A percentile compares a stretch with the other conserved stretches of the same genome.
Conservation (phyloP, 1,284 basidiomycete species). For the Ganoderma sinense region DNA sequence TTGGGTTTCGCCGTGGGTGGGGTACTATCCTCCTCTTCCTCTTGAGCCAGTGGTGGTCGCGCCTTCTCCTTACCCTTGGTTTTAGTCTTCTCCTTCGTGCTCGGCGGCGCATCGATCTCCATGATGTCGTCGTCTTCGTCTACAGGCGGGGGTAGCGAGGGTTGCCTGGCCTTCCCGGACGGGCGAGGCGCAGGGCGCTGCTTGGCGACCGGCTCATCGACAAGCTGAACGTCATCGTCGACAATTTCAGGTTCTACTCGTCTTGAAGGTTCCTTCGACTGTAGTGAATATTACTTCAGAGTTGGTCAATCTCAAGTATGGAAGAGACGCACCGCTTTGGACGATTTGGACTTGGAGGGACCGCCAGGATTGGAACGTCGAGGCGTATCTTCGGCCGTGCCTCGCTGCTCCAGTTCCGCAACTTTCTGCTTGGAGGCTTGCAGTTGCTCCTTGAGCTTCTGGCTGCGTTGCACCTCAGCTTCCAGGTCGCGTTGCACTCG, state of each 20-base stretch:
- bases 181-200: slow-evolving; percentile 2
- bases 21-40: slow-evolving; percentile 18
- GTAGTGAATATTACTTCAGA: background rate
- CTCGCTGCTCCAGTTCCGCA: slow-evolving; percentile 24
- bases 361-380: background rate
- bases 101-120: slow-evolving; percentile 23
- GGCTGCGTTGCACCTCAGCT: slow-evolving; percentile 43
- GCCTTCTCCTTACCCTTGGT: slow-evolving; percentile 21
- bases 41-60: slow-evolving; percentile 13
- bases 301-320: background rate
- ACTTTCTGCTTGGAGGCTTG: slow-evolving; percentile 39
- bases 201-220: slow-evolving; percentile 17
- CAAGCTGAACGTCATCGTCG: slow-evolving; percentile 19
- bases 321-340: slow-evolving; percentile 9
- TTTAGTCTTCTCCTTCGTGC: slow-evolving; percentile 27
- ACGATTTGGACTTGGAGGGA: slow-evolving; percentile 9
- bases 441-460: slow-evolving; percentile 51
- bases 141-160: background rate
- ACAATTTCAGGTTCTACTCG: slow-evolving; percentile 4
- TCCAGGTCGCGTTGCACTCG: slow-evolving; percentile 40
- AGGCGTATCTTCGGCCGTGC: slow-evolving; percentile 12
- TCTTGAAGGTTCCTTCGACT: slow-evolving; percentile 6
- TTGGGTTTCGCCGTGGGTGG: slow-evolving; percentile 20
- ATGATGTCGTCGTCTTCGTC: slow-evolving; percentile 27
- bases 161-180: slow-evolving; percentile 7